Base-by-base conservation (phyloP, 164 flowering plant genomes). In the Sextonia rubra region DNA sequence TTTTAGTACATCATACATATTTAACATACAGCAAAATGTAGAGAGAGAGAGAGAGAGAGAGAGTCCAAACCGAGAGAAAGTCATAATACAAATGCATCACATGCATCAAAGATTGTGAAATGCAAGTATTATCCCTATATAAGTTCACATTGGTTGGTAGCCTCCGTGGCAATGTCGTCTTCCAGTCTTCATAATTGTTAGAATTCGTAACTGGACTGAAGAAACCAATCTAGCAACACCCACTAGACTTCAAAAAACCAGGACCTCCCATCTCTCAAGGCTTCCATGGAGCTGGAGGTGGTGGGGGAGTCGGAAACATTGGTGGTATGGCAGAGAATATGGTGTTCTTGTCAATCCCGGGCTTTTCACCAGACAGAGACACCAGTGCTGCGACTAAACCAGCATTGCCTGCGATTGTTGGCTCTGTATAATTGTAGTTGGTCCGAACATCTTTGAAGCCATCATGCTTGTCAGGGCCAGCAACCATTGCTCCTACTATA, bases 271-370 rank as follows among this genome's bases (percentile, higher is more conserved):
- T 55, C 26, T 52, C 60, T 88, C 77, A 91, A 47, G 99, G 99
- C 79, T 83, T 92, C 98, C 99, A 94, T n/a, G 99, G 97, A 17
- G 98, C 96, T 0, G 98, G 98, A 71, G 99, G 99, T 4, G 99
- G 99, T 29, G 99, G 99, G 0, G 99, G 89, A 48, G 90, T 91
- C 1, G 99, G 99, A 69, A 90, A 91, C 97, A 94, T 88, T 7
- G 99, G 98, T 8, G 99, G 99, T 55, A 94, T 90, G 0, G 99
- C 99, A 12, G 98, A 91, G 86, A 94, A 94, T 20, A 92, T 88
- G 47, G 98, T 91, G 86, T 94, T 94, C 85, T 94, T 94, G 84
- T 92, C 99, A 49, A 94, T 86, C 20, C 85, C 83, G 1, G 69
- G 63, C 68, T 61, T 83, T 23, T 85, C 94, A 30, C 94, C 96